These are phyloP conservation scores for Beta macrorhiza DNA, from an alignment of 179 eudicot genomes.

Conservation along the genomic window DNA sequence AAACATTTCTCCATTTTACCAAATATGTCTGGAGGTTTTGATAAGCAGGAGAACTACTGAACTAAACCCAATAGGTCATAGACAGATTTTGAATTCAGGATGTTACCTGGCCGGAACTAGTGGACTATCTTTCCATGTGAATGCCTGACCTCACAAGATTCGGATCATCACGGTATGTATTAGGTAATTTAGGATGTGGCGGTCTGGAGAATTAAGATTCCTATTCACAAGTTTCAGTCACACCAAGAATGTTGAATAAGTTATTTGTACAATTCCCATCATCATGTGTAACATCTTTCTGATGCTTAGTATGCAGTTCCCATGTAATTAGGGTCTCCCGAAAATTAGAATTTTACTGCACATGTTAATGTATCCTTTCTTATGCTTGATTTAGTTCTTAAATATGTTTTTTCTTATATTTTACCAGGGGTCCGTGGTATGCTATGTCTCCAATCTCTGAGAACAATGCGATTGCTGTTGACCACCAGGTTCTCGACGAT, in stretches of 20 bases:
- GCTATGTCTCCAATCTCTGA: conserved; percentile 94
- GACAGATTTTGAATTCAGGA: neutral
- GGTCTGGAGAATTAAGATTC: neutral
- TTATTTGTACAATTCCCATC: neutral
- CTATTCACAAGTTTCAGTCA: neutral
- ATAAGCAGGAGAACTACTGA: neutral
- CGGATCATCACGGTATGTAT: neutral
- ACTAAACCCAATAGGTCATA: neutral
- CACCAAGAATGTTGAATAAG: neutral
- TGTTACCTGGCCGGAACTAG: neutral
- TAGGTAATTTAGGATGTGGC: neutral
- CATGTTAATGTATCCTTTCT: neutral
- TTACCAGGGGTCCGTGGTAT: conserved; percentile 87
- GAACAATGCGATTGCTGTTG: conserved; percentile 87
- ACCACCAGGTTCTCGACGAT: conserved; percentile 51
- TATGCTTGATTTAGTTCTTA: conserved; percentile 13
- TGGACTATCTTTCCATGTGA: neutral
- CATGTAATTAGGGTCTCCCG: neutral
- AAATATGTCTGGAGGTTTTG: neutral
- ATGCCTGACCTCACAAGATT: neutral
- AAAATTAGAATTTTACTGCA: neutral
- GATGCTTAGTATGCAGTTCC: neutral
- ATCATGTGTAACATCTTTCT: neutral
- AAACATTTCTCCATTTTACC: neutral
- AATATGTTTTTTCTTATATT: conserved; percentile 20